Evolutionary conservation across 2,329 filamentous ascomycete species (phyloP).

Genomic region (Sarocladium oryzae): DNA sequence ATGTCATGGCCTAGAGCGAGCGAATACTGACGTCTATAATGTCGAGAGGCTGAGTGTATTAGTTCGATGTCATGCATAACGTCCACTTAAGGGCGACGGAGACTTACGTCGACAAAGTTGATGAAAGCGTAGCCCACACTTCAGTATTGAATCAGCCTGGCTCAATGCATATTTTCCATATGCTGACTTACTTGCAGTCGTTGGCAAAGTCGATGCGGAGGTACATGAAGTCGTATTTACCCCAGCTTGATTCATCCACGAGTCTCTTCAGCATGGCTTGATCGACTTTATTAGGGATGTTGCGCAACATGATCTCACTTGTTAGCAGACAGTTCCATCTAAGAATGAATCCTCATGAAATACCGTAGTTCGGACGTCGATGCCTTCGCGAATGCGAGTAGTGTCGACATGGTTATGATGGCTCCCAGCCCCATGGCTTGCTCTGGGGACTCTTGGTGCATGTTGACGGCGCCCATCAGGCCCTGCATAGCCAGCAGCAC

Average conservation of each 20-base stretch:
- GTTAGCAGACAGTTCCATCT: not conserved
- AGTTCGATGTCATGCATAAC: slow-evolving; percentile 20
- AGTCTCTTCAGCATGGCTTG: slow-evolving; percentile 71
- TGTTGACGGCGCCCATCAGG: slow-evolving; percentile 42
- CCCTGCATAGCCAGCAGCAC: slow-evolving; percentile 26
- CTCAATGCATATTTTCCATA: not conserved
- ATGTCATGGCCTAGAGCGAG: not conserved
- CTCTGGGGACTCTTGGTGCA: slow-evolving; percentile 37
- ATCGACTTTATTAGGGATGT: slow-evolving; percentile 87
- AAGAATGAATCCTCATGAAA: slow-evolving; percentile 20
- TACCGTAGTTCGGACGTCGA: slow-evolving; percentile 71
- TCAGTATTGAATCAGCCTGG: slow-evolving; percentile 11
- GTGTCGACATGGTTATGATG: slow-evolving; percentile 59
- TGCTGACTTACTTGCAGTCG: slow-evolving; percentile 65
- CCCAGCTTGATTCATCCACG: slow-evolving; percentile 70
- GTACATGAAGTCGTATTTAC: slow-evolving; percentile 92
- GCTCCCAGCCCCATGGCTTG: slow-evolving; percentile 34
- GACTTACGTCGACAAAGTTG: slow-evolving; percentile 76
- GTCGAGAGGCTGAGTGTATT: slow-evolving; percentile 54
- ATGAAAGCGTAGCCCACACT: slow-evolving; percentile 97
- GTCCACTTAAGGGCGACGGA: too few relatives aligned
- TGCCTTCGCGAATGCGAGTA: slow-evolving; percentile 54
- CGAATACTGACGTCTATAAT: slow-evolving; percentile 57
- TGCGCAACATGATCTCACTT: slow-evolving; percentile 79
- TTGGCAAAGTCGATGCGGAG: slow-evolving; percentile 83